Base-by-base conservation (phyloP, 2,329 filamentous ascomycete species). In the Epichloe amarillans region DNA sequence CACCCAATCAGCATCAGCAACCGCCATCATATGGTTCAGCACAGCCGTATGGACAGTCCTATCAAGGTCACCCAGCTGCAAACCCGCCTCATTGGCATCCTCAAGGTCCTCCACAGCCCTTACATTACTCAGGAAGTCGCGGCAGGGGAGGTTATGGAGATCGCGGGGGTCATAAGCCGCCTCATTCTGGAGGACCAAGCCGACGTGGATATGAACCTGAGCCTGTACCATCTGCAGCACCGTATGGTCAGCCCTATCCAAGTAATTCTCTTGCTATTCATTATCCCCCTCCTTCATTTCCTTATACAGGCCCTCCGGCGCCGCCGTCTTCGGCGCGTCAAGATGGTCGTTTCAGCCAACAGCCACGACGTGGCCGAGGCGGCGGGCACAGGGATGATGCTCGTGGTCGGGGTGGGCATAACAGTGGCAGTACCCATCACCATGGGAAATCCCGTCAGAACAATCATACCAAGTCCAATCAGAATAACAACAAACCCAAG, bases 111-210 rank as follows among this genome's bases (percentile, higher is more conserved):
- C 56, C 61, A 47, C 66, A 67, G 53, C 50, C 53, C n/a, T 52
- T 50, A n/a, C 56, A 53, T 15, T 74, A 73, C 53, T 60, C 62
- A 33, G 65, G 71, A 49, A 62, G 66, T 38, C 70, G 72, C n/a
- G 70, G 67, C 35, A 69, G 72, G 17, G 71, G 71, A 45, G 69
- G 67, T 39, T 74, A 70, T 58, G 68, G 64, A 65, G 73, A 72
- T 56, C 71, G 72, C 55, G 69, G 69, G 54, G 63, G 59, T 56
- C 50, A 66, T 58, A 66, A 68, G 51, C 55, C 53, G 7, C 56
- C 59, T 47, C 58, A 58, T 23, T 60, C 64, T 47, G 61, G 54
- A 21, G 56, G 63, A n/a, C 61, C 62, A 39, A 57, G 63, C 23
- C 68, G 68, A 47, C 61, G 67, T 42, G 60, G 58, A 3, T 67